Evolutionary conservation across 192 early-diverging fungal genomes (phyloP).

Genomic region (Spizellomyces sp.): DNA sequence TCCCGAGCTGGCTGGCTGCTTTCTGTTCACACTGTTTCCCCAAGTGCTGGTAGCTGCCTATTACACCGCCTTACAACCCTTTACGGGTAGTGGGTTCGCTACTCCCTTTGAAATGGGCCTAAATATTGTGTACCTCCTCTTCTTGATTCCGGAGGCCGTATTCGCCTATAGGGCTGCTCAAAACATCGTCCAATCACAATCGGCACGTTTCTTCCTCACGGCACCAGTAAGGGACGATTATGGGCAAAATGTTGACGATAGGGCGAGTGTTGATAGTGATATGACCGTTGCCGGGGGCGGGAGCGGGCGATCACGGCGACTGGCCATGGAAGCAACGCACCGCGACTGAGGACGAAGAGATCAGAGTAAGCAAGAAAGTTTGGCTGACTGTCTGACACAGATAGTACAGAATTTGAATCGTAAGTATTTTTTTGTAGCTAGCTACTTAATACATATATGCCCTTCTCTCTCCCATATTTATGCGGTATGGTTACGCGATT

Average conservation of each 20-base stretch:
- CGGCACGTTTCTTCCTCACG: conserved; percentile 33
- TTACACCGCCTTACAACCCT: conserved; percentile 29
- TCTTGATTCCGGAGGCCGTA: conserved; percentile 30
- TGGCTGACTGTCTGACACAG: too few relatives aligned
- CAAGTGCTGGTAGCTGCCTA: conserved; percentile 39
- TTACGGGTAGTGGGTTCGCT: conserved; percentile 25
- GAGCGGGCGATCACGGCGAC: too few relatives aligned
- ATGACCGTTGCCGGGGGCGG: too few relatives aligned
- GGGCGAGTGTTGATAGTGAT: too few relatives aligned
- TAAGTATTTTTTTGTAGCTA: too few relatives aligned
- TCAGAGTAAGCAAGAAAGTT: too few relatives aligned
- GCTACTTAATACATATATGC: too few relatives aligned
- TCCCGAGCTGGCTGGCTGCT: conserved; percentile 42
- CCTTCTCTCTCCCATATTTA: too few relatives aligned
- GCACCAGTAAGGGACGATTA: not conserved
- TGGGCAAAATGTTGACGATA: not conserved
- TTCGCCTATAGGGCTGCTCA: conserved; percentile 34
- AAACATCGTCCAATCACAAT: conserved; percentile 32
- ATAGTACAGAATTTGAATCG: too few relatives aligned
- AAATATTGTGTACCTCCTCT: conserved; percentile 34
- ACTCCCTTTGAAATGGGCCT: conserved; percentile 36
- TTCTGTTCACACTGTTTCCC: conserved; percentile 45
- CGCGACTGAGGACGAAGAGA: too few relatives aligned
- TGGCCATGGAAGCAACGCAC: too few relatives aligned
- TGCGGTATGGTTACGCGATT: too few relatives aligned